Evolutionary conservation across 1,284 basidiomycete genomes (phyloP).

Genomic region (Leccinum angustisporum): DNA sequence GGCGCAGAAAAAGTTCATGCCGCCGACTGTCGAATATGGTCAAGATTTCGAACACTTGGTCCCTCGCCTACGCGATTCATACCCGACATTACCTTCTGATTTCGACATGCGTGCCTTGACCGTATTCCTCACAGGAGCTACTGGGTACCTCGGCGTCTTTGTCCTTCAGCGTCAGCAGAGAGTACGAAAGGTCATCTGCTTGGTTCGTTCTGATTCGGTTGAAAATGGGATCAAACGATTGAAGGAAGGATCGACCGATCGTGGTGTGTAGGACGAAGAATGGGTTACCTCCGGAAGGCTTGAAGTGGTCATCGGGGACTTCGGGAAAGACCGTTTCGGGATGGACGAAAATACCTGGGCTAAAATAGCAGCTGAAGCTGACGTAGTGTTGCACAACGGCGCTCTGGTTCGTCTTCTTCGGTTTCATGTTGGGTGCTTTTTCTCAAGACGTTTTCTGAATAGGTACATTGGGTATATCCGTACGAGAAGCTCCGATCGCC

Average conservation of each 20-base stretch:
- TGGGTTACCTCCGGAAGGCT: conserved; percentile 76
- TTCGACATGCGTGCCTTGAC: conserved; percentile 61
- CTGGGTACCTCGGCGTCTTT: conserved; percentile 96
- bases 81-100: conserved; percentile 54
- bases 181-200: conserved; percentile 88
- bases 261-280: conserved; percentile 91
- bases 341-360: conserved; percentile 69
- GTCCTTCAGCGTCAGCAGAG: conserved; percentile 64
- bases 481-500: conserved; percentile 91
- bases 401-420: conserved; percentile 68
- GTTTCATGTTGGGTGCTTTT: neutral
- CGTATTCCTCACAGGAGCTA: conserved; percentile 95
- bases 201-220: conserved; percentile 75
- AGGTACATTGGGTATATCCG: conserved; percentile 99
- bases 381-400: conserved; percentile 93
- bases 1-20: conserved; percentile 16
- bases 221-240: conserved; percentile 73
- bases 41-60: conserved; percentile 75
- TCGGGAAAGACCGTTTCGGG: conserved; percentile 79
- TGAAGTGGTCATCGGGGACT: conserved; percentile 88
- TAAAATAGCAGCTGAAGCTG: conserved; percentile 71
- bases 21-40: conserved; percentile 62
- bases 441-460: conserved; percentile 1
- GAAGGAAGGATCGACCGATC: conserved; percentile 74
- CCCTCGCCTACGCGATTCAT: conserved; percentile 58